Evolutionary conservation across 2,329 filamentous ascomycete species (phyloP), one percentile per base, ranked within the genome.

Genomic region (Fusarium heterosporum): DNA sequence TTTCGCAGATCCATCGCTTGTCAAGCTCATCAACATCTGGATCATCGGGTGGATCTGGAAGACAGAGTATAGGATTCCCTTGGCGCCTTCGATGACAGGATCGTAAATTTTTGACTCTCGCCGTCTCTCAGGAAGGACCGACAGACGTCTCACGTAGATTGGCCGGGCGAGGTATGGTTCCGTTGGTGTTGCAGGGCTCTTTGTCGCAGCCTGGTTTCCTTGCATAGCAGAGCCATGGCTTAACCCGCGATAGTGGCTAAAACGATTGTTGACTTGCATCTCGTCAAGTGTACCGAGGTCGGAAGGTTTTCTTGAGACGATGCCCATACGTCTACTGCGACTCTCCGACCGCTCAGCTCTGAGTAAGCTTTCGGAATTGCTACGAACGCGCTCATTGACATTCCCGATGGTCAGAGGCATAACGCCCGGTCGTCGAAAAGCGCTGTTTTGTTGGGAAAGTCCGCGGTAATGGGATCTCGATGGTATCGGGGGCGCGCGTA

Each of bases 391-490:
- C 75, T 93, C 91, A 66, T 88, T 91, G 28, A 86, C 82, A 66
- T 85, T 95, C 17, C 88, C 88, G 54, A 92, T 89, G 4, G 89
- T 88, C 42, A 89, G 73, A 10, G 86, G 92, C 78, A 92, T 88
- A n/a, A 93, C 85, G 3, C 89, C 88, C 1, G 93, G 92, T 56
- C 90, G 84, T 55, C 92, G 87, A 43, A 88, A 81, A 8, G 86
- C 80, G 3, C 85, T 81, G 69, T 85, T 91, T 65, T 92, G 89
- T 69, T 91, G 89, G 4, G 90, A 93, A 5, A 90, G 80, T 2
- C 89, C 89, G 29, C 94, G 89, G 69, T 92, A 93, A 76, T 97
- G 93, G 4, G 93, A 96, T 40, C 78, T 73, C 6, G 87, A 87
- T 0, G 93, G 93, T 61, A 97, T 92, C 1, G 92, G 91, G 4